Base-by-base conservation (phyloP, 1,284 basidiomycete genomes). In the Mycena sp. region DNA sequence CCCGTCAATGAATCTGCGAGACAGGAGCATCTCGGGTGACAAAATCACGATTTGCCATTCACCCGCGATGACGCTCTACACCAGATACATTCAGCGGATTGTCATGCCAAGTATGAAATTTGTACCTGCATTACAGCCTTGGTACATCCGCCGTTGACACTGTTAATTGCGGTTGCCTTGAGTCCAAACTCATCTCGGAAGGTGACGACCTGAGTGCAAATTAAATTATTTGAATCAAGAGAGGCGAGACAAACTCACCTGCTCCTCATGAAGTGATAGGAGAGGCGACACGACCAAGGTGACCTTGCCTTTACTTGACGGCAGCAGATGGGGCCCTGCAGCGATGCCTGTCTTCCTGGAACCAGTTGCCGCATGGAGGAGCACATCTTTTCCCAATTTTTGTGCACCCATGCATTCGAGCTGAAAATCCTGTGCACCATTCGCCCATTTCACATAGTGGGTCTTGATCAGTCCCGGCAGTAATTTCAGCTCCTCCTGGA, bases 21-120 rank as follows among this genome's bases (percentile, higher is more conserved):
- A 77, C 7, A 78, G 72, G 0, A 80, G 68, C 71, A 80, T 77
- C 57, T 83, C 80, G 0, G 80, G 80, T 0, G 74, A 81, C 28
- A 80, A 62, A 0, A 83, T 54, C 1, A 82, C 70, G 16, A 83
- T 75, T 37, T 76, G 76, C 53, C 72, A 75, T 37, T 76, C 65
- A 2, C 73, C 72, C 0, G 45, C 21, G 3, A 72, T 50, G 4
- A 81, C 76, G 9, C 73, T 68, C 79, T 80, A 9, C 2, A 29
- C n/a, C 12, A 19, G 12, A 52, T 17, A 49, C 3, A 17, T n/a
- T 17, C 4, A 35, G 29, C 4, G 14, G 16, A n/a, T n/a, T n/a
- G 9, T 35, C 32, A 35, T 9, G 12, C 21, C n/a, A 26, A 43
- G 30, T 12, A 12, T 40, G 1, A 26, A 26, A 28, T 17, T 38